A percentile compares a stretch with the other conserved stretches of the same genome.
Evolutionary conservation across 345 rosid species (phyloP).

Genomic region (Geranium rotundifolium): DNA sequence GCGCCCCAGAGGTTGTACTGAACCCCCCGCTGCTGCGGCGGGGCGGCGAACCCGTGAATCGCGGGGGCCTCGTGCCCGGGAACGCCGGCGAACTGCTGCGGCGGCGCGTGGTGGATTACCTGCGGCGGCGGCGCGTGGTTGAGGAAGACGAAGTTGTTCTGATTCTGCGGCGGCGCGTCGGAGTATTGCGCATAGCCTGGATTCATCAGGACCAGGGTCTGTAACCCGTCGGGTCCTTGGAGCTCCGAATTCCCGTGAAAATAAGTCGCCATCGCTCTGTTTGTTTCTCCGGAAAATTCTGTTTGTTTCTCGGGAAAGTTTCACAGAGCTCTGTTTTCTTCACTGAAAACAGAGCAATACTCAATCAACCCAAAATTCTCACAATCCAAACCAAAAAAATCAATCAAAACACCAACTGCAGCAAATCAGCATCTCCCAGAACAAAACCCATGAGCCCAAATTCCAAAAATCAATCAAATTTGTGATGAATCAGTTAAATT

Average conservation of each 20-base stretch:
- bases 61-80: slow-evolving; percentile 38
- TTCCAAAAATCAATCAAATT: no score
- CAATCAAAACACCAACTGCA: neutral
- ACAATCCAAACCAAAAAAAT: neutral
- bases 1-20: slow-evolving; percentile 60
- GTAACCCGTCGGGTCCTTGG: slow-evolving; percentile 64
- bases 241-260: slow-evolving; percentile 71
- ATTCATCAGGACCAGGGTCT: slow-evolving; percentile 93
- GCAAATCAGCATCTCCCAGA: no score
- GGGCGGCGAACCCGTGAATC: slow-evolving; percentile 71
- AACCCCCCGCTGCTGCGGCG: no score
- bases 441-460: neutral
- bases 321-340: neutral
- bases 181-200: slow-evolving; percentile 83
- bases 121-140: slow-evolving; percentile 20
- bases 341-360: neutral
- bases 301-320: neutral
- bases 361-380: no score
- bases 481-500: no score
- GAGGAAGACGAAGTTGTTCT: slow-evolving; percentile 37
- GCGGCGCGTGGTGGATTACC: no score
- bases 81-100: slow-evolving; percentile 80
- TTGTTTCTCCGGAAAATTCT: no score
- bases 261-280: slow-evolving; percentile 75
- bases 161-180: slow-evolving; percentile 29